phyloP scores from a whole-genome alignment of 163 green algal species.

The Scenedesmus sp. region DNA sequence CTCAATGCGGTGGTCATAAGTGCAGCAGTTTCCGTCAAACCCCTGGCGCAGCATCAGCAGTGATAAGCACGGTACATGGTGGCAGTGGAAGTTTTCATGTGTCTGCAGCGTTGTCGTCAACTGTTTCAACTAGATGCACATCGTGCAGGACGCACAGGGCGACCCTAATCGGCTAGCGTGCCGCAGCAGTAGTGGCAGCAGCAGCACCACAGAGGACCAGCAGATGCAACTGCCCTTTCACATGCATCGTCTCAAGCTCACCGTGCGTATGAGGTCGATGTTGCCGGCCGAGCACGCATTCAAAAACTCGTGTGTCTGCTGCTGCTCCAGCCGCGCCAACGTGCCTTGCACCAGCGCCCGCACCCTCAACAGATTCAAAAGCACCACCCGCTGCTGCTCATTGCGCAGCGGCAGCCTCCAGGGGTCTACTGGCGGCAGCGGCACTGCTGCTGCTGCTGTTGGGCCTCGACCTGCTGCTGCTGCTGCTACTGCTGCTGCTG shows the following conservation, averaged over 20 bases:
- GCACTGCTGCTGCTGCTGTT: neutral
- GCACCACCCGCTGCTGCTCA: constrained; percentile 38
- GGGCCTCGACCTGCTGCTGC: neutral
- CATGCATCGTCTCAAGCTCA: neutral
- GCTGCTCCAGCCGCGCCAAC: constrained; percentile 23
- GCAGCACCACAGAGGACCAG: too few species aligned
- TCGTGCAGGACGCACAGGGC: too few species aligned
- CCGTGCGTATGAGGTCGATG: neutral
- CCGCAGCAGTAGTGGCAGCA: too few species aligned
- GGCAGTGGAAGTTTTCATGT: too few species aligned
- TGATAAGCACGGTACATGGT: too few species aligned
- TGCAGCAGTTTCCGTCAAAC: neutral
- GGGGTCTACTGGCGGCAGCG: neutral
- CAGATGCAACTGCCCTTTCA: neutral
- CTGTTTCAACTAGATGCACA: too few species aligned
- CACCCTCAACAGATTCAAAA: constrained; percentile 65
- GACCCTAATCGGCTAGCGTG: too few species aligned
- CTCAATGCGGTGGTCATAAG: constrained; percentile 62
- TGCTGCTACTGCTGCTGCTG: neutral
- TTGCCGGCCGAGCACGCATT: constrained; percentile 52
- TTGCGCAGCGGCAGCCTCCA: neutral
- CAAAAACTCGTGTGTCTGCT: constrained; percentile 56
- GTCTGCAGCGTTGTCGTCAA: too few species aligned
- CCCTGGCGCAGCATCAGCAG: neutral
- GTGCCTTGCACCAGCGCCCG: constrained; percentile 44